Percentiles rank a stretch among this genome's conserved stretches.
Evolutionary conservation across 164 flowering plant genomes (phyloP).

Genomic region (Stephania japonica): DNA sequence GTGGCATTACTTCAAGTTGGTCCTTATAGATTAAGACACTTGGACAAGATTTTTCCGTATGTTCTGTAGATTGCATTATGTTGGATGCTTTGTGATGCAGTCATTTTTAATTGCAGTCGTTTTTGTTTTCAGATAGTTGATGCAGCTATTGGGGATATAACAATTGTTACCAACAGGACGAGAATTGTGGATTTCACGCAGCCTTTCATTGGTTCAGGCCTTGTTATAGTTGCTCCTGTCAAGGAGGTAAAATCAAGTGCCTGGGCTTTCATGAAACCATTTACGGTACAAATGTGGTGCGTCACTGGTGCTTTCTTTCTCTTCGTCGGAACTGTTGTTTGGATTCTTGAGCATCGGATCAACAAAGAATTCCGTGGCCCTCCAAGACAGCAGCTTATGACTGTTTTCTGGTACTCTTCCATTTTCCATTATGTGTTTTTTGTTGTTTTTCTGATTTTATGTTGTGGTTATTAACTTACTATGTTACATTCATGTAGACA

Average conservation of each 20-base stretch:
- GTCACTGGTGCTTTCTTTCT: conserved; percentile 74
- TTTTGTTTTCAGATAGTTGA: conserved; percentile 51
- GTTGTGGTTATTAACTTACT: not conserved
- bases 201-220: conserved; percentile 85
- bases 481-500: too few relatives aligned
- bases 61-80: not conserved
- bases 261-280: conserved; percentile 88
- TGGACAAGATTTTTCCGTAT: not conserved
- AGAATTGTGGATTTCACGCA: conserved; percentile 87
- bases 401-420: conserved; percentile 56
- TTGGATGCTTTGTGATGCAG: not conserved
- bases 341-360: conserved; percentile 90
- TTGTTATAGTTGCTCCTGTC: conserved; percentile 74
- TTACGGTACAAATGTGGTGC: conserved; percentile 71
- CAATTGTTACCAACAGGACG: conserved; percentile 77
- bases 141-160: conserved; percentile 89
- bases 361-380: conserved; percentile 87
- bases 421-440: not conserved
- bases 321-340: conserved; percentile 80
- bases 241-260: conserved; percentile 48
- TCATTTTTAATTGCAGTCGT: conserved; percentile 4
- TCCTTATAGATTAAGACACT: not conserved
- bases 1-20: not conserved
- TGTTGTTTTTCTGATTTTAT: not conserved
- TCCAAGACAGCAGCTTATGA: conserved; percentile 71